Conservation (phyloP, 108 stramenopile species). For the Seminavis robusta region DNA sequence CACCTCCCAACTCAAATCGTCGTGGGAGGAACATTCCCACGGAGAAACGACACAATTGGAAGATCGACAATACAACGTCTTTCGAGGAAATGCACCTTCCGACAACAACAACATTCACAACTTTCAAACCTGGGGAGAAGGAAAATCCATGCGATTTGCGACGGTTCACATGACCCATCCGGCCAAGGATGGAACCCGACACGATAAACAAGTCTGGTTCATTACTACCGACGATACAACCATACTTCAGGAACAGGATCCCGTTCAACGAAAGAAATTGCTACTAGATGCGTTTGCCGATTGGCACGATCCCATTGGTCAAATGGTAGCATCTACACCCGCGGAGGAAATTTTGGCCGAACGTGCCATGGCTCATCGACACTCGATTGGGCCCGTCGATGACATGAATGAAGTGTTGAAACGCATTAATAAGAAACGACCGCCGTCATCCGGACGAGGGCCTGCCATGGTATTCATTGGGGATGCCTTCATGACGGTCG, state of each 20-base stretch:
- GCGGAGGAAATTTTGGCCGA: slow-evolving; percentile 76
- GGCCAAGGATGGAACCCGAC: slow-evolving; percentile 14
- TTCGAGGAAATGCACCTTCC: slow-evolving; percentile 79
- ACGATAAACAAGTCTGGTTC: slow-evolving; percentile 78
- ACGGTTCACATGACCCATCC: slow-evolving; percentile 69
- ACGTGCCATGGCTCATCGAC: slow-evolving; percentile 69
- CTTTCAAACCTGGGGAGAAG: slow-evolving; percentile 87
- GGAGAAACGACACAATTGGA: slow-evolving; percentile 52
- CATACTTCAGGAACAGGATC: slow-evolving; percentile 37
- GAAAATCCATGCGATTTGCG: slow-evolving; percentile 78
- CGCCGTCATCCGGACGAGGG: slow-evolving; percentile 38
- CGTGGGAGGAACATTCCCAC: slow-evolving; percentile 56
- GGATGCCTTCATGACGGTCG: slow-evolving; percentile 83
- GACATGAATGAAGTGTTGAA: slow-evolving; percentile 51
- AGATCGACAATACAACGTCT: slow-evolving; percentile 78
- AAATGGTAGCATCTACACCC: slow-evolving; percentile 73
- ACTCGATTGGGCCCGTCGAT: slow-evolving; percentile 60
- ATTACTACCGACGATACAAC: slow-evolving; percentile 68
- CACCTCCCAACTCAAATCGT: too few species aligned
- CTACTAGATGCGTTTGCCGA: slow-evolving; percentile 64
- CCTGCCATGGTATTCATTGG: slow-evolving; percentile 73
- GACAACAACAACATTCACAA: slow-evolving; percentile 34
- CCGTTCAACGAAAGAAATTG: slow-evolving; percentile 40
- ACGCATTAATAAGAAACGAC: slow-evolving; percentile 5
- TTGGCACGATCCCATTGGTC: slow-evolving; percentile 82